Evolutionary conservation across 495 filamentous ascomycete genomes (phyloP), one percentile per base, ranked within the genome.

Genomic region (Penicillium paxilli): DNA sequence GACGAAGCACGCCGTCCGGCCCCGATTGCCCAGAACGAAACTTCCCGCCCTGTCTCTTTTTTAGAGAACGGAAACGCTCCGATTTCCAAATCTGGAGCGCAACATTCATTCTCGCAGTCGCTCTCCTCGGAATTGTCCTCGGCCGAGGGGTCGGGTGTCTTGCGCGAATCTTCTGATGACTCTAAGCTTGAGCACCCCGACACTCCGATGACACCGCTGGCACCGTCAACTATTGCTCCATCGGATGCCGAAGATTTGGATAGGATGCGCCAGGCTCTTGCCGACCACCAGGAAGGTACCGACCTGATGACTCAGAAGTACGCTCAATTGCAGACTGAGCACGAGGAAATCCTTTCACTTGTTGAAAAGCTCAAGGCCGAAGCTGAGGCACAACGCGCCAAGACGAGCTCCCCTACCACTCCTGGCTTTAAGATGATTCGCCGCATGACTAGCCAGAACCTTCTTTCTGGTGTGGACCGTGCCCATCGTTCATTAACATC

Each of bases 111-210:
- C 77, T 91, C 90, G 83, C 92, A 88, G 69, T 96, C 92, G 72
- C 90, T 97, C 67, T 96, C 90, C 55, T 92, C 91, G 84, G 92
- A 97, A 73, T 85, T 96, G 71, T 96, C 90, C 75, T 97, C 87
- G 77, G 90, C 80, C 83, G 89, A 87, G 84, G 91, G 87, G 67
- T 92, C 90, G 67, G 85, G 83, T 60, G 79, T 80, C 66, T 84
- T 84, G 61, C 75, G 77, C 63, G 80, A 86, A 62, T 77, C 77
- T 22, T 85, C 84, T 60, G 80, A 86, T 69, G 72, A 74, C 51
- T 57, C 68, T 21, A 70, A 64, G 22, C 53, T 70, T 26, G 68
- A 72, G 28, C 58, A 38, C 21, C 19, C 54, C 11, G 47, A 51
- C n/a, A 57, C 55, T 1, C 56, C 64, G 17, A 51, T 53, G 8